Base-by-base conservation (phyloP, 2,329 filamentous ascomycete species). In the Chaetomiaceae sp. region DNA sequence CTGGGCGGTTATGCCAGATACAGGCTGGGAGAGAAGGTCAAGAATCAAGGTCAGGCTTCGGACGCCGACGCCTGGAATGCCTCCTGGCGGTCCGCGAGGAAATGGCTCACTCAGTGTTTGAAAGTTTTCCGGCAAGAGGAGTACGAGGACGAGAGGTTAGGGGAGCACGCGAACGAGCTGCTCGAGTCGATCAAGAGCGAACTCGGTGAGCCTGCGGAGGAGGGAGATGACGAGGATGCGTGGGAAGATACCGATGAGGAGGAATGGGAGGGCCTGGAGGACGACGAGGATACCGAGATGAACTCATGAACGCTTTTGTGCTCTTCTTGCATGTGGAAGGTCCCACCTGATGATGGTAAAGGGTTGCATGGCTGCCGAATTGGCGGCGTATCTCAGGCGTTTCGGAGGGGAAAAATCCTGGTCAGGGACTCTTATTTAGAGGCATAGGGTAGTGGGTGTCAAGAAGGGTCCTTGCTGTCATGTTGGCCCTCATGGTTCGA, bases 1-100 rank as follows among this genome's bases (percentile, higher is more conserved):
- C 78, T 99, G 5, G 94, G 94, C 39, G 95, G 94, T 4, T 97
- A 92, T 89, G 91, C 90, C 63, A 78, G 95, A 61, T 89, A 90
- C 67, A 80, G 96, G 54, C 75, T 88, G 58, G 88, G 87, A 11
- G 81, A 88, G 68, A 88, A 86, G 75, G 74, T 82, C 64, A 81
- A 77, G 72, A 76, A 66, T 11, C 60, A 57, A 22, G 57, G 58
- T 55, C 64, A 65, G 50, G 61, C 64, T 52, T 65, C 61, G 64
- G 73, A 64, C 53, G 65, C 65, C 34, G 61, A 82, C 43, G 74
- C 75, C 44, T 82, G 82, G 72, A 80, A 80, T 60, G 75, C 79
- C 1, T 79, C 83, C 5, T 84, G 90, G 78, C 82, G 82, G 52
- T 85, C 88, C 15, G 88, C 90, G 64, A 81, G 89, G 51, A 84